Evolutionary conservation across 2,329 filamentous ascomycete genomes (phyloP).

Genomic region (Sporothrix schenckii): DNA sequence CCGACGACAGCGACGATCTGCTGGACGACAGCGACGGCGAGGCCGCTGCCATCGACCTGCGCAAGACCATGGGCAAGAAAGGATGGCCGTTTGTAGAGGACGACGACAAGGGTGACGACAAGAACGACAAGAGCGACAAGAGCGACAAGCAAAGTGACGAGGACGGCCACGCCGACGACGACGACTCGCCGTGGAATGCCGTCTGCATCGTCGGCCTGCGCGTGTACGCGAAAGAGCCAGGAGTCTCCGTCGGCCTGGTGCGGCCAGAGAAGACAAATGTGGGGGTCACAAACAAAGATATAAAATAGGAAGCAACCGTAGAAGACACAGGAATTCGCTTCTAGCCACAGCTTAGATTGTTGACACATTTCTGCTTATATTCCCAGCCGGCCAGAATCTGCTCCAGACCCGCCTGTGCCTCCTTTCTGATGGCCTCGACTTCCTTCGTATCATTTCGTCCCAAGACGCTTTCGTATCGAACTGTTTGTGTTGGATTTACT

Average conservation of each 20-base stretch:
- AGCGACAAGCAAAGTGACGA: neutral
- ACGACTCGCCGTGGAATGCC: slow-evolving; percentile 25
- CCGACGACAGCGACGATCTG: slow-evolving; percentile 13
- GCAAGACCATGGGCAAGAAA: neutral
- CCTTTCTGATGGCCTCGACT: neutral
- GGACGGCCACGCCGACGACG: neutral
- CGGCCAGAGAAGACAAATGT: neutral
- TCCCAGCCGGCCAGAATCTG: too few species aligned
- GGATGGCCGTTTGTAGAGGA: neutral
- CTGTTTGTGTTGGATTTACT: too few species aligned
- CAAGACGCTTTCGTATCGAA: too few species aligned
- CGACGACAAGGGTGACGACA: neutral
- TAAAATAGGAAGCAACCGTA: too few species aligned
- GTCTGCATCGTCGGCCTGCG: slow-evolving; percentile 29
- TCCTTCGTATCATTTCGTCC: too few species aligned
- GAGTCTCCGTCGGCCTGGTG: slow-evolving; percentile 14
- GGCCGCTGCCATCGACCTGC: neutral
- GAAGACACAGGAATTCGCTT: too few species aligned
- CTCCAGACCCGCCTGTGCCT: neutral
- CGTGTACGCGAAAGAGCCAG: slow-evolving; percentile 25
- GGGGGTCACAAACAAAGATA: neutral
- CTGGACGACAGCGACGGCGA: slow-evolving; percentile 10
- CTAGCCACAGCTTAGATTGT: too few species aligned
- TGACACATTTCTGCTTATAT: too few species aligned
- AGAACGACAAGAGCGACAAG: neutral